Evolutionary conservation across 2,329 filamentous ascomycete species (phyloP).

Genomic region (Pseudophaeomoniella oleicola): DNA sequence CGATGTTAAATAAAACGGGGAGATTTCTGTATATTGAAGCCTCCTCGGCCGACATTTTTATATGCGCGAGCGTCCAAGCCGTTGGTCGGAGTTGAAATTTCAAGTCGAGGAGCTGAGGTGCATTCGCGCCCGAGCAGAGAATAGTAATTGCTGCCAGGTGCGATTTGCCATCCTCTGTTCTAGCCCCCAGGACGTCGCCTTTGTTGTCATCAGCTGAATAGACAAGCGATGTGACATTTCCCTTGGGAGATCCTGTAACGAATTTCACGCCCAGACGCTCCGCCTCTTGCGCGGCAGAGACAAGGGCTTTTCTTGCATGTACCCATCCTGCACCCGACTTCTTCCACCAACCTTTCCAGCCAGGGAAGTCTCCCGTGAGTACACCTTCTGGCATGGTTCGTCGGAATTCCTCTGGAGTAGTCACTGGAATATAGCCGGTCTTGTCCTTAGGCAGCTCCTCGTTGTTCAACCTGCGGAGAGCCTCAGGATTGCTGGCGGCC

Average conservation of each 20-base stretch:
- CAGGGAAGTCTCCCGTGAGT: constrained; percentile 26
- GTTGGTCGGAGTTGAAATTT: constrained; percentile 28
- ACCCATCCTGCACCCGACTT: constrained; percentile 37
- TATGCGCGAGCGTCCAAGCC: constrained; percentile 33
- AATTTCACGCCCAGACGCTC: constrained; percentile 31
- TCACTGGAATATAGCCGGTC: constrained; percentile 19
- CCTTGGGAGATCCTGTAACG: constrained; percentile 24
- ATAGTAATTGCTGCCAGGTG: constrained; percentile 24
- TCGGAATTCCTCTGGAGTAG: constrained; percentile 30
- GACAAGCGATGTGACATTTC: constrained; percentile 22
- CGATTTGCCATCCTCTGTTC: constrained; percentile 21
- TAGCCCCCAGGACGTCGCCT: constrained; percentile 23
- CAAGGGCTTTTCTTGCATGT: constrained; percentile 34
- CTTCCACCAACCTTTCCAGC: constrained; percentile 29
- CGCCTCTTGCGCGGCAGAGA: constrained; percentile 30
- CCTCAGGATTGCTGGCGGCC: constrained; percentile 25
- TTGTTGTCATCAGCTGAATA: constrained; percentile 10
- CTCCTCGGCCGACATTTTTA: constrained; percentile 26
- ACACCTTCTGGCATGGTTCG: constrained; percentile 37
- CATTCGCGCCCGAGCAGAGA: constrained; percentile 28
- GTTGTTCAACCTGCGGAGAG: constrained; percentile 22
- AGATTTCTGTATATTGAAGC: constrained; percentile 24
- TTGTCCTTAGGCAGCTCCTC: constrained; percentile 19
- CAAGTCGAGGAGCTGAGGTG: constrained; percentile 27
- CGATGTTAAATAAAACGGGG: constrained; percentile 32